Conservation (phyloP, 176 grass and related monocot species). For the Oropetium thomaeum region DNA sequence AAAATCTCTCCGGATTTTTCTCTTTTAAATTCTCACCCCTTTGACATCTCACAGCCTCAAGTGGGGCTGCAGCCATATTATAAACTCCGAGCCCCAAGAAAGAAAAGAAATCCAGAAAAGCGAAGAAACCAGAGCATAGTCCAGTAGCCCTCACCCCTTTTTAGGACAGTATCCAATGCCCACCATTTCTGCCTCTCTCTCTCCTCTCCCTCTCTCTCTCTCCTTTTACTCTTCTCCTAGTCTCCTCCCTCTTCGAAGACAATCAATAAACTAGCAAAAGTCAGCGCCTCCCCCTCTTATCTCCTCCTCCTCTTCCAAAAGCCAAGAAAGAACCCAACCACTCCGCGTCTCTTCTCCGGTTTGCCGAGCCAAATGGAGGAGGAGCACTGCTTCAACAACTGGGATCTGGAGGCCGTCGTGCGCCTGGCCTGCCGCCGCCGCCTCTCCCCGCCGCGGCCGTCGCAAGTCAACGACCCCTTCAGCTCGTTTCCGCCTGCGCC, state of each 20-base stretch:
- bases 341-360: neutral
- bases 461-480: slow-evolving; percentile 24
- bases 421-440: slow-evolving; percentile 35
- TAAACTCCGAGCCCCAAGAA: slow-evolving; percentile 10
- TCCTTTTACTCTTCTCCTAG: slow-evolving; percentile 25
- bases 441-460: neutral
- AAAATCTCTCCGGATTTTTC: too few relatives aligned
- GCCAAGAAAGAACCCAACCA: slow-evolving; percentile 18
- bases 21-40: slow-evolving; percentile 17
- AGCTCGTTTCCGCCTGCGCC: neutral
- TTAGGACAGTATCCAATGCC: slow-evolving; percentile 51
- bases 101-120: neutral
- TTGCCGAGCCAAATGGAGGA: slow-evolving; percentile 30
- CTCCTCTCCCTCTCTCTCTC: neutral
- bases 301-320: slow-evolving; percentile 1
- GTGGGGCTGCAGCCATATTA: slow-evolving; percentile 5
- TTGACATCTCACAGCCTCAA: slow-evolving; percentile 53
- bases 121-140: slow-evolving; percentile 4
- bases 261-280: slow-evolving; percentile 49
- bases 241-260: slow-evolving; percentile 26
- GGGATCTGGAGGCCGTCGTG: slow-evolving; percentile 83
- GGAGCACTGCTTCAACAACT: slow-evolving; percentile 54
- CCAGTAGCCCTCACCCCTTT: slow-evolving; percentile 34
- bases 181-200: slow-evolving; percentile 6
- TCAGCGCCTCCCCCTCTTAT: slow-evolving; percentile 71